Conservation (phyloP, 768 basidiomycete species). For the Trametes sanguinea region DNA sequence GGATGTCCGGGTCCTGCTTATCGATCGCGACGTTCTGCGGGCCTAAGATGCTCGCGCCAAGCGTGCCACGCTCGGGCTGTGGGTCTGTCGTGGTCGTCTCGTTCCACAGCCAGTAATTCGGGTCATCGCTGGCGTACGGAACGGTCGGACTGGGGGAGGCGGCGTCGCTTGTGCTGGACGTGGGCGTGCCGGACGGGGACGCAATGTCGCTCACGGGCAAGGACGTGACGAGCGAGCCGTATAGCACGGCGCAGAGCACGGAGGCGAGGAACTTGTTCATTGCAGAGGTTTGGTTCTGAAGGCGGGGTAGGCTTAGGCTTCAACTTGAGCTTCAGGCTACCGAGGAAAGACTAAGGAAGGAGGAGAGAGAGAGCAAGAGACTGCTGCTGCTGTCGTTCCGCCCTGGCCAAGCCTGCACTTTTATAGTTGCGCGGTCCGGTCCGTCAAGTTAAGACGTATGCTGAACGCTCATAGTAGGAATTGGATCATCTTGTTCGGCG, state of each 20-base stretch:
- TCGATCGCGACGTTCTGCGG: conserved; percentile 35
- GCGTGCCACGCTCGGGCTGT: conserved; percentile 27
- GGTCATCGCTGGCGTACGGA: conserved; percentile 26
- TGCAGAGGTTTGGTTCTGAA: no score
- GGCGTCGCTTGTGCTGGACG: background rate
- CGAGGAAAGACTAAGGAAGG: no score
- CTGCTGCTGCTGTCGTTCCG: no score
- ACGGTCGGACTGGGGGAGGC: conserved; percentile 24
- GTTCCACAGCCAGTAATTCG: conserved; percentile 27
- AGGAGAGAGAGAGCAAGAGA: no score
- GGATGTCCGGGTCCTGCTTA: conserved; percentile 35
- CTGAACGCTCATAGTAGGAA: no score
- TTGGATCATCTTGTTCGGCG: no score
- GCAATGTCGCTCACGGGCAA: background rate
- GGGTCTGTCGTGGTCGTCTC: conserved; percentile 19
- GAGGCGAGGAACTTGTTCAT: background rate
- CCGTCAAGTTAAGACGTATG: no score
- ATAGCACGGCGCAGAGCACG: background rate
- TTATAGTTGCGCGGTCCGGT: no score
- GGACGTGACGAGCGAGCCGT: background rate
- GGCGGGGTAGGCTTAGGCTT: background rate
- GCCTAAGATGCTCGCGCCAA: conserved; percentile 33
- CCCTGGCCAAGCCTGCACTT: no score
- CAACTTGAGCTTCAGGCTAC: no score
- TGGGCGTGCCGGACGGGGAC: no score